Evolutionary conservation across 306 rosid species (phyloP), one percentile per base, ranked within the genome.

Genomic region (Cyclanthera cordifolia): DNA sequence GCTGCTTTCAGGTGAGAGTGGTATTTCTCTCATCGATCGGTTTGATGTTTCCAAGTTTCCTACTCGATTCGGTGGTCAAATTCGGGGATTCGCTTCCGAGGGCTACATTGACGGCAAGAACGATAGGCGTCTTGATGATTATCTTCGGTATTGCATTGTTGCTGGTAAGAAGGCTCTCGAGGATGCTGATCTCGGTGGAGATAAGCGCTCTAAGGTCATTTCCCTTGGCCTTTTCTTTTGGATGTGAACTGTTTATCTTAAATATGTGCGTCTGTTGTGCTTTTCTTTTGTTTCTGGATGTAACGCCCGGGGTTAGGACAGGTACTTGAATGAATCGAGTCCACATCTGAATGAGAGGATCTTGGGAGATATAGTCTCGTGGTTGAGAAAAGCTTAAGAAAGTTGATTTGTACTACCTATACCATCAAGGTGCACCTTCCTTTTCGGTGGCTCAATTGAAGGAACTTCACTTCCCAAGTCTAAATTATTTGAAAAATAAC

Each of bases 61-160:
- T 5, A 94, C 99, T 11, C 75, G 97, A 55, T 94, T 94, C 53
- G 97, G 87, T 4, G 97, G 99, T 9, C 97, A 90, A 95, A 94
- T 90, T 88, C 96, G 79, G 0, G 91, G 83, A 12, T 94, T 94
- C 72, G 72, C n/a, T 68, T 76, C 96, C 0, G 79, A 90, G 73
- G 99, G 99, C 0, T 90, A 88, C 80, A 90, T 94, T 73, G 97
- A 94, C 16, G 97, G 97, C 12, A 94, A 94, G 83, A 90, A 94
- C 43, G 99, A 94, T 64, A 82, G 97, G 23, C 82, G 95, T 4
- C 96, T 88, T 23, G 97, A 94, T 28, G 96, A 94, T 72, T 90
- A 89, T 56, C 92, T 90, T 49, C 88, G 99, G 0, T 94, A 90
- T 75, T 85, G 97, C 84, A 79, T 90, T 83, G 96, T 94, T 1